Evolutionary conservation across 2,329 filamentous ascomycete species (phyloP), one percentile per base, ranked within the genome.

Genomic region (Colletotrichum gigasporum): DNA sequence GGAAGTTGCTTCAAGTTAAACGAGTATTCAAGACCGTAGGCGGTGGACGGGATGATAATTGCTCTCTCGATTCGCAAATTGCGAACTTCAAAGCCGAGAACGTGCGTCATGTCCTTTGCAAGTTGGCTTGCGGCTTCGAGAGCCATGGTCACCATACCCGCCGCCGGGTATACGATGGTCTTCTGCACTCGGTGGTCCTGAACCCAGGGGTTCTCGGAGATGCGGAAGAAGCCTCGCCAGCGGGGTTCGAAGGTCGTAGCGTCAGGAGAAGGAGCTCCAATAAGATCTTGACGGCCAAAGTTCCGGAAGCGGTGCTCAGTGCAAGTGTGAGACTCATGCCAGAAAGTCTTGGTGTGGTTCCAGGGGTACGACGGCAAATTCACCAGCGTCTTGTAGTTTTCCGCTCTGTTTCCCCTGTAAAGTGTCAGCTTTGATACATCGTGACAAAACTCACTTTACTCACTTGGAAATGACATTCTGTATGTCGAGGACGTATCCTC

Each of bases 311-410:
- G 78, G 47, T 79, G 78, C 10, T 79, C 75, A 12, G 72, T 69
- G 18, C 80, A 81, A 2, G 83, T 69, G 39, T 82, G 79, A 1
- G 82, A 82, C 63, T 87, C 85, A 63, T 84, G 79, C 85, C 85
- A 87, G 69, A 86, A 85, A 1, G 71, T 74, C 24, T 79, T 83
- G 24, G 75, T 72, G 62, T 87, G 85, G 28, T 87, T 85, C 84
- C 85, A 87, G 2, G 82, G 78, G 63, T 87, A 87, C 1, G 78
- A 75, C 2, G 85, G 85, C 30, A 87, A 70, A 61, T 82, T 79
- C 1, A 75, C 68, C 3, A 87, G 72, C 18, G 79, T 67, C 24
- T 65, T 57, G 39, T 37, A 60, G 6, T 11, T 4, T 4, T 14
- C 5, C 18, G 30, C 30, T 41, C 10, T 12, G 9, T 56, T 20